Conservation (phyloP, 352 stramenopile genomes). For the Phytophthora lateralis region DNA sequence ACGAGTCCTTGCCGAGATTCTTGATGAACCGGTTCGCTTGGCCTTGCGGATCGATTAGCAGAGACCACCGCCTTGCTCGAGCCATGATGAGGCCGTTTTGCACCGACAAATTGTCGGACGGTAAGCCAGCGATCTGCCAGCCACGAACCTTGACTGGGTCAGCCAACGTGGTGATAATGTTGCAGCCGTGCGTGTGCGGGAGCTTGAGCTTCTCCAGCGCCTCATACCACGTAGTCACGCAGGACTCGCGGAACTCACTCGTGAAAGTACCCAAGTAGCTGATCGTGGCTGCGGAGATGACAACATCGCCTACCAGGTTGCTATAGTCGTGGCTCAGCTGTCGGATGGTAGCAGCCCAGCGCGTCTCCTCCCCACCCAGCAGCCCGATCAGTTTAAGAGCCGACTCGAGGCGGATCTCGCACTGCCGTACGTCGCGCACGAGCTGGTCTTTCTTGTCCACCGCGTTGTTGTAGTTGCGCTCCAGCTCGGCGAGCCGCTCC, state of each 20-base stretch:
- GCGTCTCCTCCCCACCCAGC: conserved; percentile 89
- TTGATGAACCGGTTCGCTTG: conserved; percentile 95
- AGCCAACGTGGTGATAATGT: conserved; percentile 89
- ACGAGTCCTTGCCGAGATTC: conserved; percentile 88
- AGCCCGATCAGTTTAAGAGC: conserved; percentile 91
- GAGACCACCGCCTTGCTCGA: conserved; percentile 85
- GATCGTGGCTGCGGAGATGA: conserved; percentile 92
- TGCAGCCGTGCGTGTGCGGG: conserved; percentile 83
- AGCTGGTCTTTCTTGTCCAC: conserved; percentile 91
- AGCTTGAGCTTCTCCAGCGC: conserved; percentile 74
- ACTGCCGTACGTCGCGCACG: conserved; percentile 77
- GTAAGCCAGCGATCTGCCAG: conserved; percentile 93
- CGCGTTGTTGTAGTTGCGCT: conserved; percentile 86
- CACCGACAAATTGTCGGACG: conserved; percentile 89
- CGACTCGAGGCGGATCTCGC: conserved; percentile 88
- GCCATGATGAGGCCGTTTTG: conserved; percentile 95
- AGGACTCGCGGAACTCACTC: conserved; percentile 90
- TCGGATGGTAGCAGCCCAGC: conserved; percentile 87
- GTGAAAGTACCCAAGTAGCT: conserved; percentile 95
- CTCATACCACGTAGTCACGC: conserved; percentile 85
- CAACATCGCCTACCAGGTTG: conserved; percentile 92
- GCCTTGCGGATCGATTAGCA: conserved; percentile 93
- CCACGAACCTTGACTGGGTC: conserved; percentile 90
- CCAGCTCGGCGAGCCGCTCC: conserved; percentile 89
- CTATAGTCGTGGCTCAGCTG: conserved; percentile 81